Evolutionary conservation across 441 rosid species (phyloP), one percentile per base, ranked within the genome.

Genomic region (Gossypium schwendimanii): DNA sequence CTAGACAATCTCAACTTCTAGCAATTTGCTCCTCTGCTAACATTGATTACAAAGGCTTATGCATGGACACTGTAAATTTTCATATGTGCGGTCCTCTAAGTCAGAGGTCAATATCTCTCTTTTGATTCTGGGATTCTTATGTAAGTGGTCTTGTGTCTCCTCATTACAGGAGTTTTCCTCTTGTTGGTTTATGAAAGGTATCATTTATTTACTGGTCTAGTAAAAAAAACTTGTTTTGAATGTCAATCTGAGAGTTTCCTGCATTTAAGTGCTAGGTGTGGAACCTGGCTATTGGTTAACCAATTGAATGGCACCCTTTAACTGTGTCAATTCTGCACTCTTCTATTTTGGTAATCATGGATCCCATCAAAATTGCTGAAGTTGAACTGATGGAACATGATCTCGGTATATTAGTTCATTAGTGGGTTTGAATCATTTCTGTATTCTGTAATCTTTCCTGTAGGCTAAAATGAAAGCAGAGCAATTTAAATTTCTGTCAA

Each of bases 381-480:
- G 31, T 12, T 57, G 53, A 65, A 73, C 17, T 59, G 64, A 58
- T 57, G 49, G 63, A 47, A 18, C 39, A 45, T 73, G 60, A 21
- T 53, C 72, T 69, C 5, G 24, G 54, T 69, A 54, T 65, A 26
- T 17, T 18, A 47, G 69, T 61, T 47, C 44, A 39, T 54, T 44
- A n/a, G 15, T 9, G 1, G 55, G 66, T 45, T 39, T 63, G 81
- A 71, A 72, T 52, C 28, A 60, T 72, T 79, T 77, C 62, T 49
- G 50, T 70, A 50, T 75, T 52, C 63, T n/a, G 41, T 73, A 61
- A 44, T 73, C 70, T 72, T 66, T 71, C 33, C 33, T 87, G 87
- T 88, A 96, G 98, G 98, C 81, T 78, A 96, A 92, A 88, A 96
- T 96, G 97, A 93, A 83, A 87, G 97, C 94, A 52, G 99, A 90